Base-by-base conservation (phyloP, 805 yeast genomes). In the Starmerella apicola region DNA sequence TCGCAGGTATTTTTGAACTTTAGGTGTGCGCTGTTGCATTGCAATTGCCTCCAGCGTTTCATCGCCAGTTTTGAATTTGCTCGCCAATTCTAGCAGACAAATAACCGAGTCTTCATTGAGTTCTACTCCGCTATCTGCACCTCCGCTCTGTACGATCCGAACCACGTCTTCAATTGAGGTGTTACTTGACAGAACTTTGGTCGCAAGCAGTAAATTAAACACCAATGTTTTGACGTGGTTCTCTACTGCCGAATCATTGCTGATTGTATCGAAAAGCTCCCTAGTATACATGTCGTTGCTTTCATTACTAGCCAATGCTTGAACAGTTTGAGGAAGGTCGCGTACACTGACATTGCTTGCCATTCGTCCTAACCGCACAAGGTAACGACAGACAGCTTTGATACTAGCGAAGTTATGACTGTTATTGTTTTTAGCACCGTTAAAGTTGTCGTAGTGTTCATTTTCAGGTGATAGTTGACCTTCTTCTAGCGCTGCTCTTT, bases 291-390 rank as follows among this genome's bases (percentile, higher is more conserved):
- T 35, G 21, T 23, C n/a, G 13, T 36, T 34, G 8, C 25, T 35
- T 15, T 19, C 34, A n/a, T 29, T 22, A 8, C 25, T 19, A 3
- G 33, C 24, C 6, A 56, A 37, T 3, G 51, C 46, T 5, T 32
- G 30, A 5, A 51, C 37, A 4, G 53, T 38, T 10, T 36, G 41
- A 3, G 58, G 56, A 7, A 58, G 42, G 16, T 54, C 48, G 20
- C 32, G 19, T 6, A 50, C 27, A 9, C 37, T 17, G 4, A 56
- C 32, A 9, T 33, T 23, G 5, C 43, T 34, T 1, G 54, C 54
- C 15, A 43, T 36, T 7, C 50, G 39, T 3, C 51, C 42, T 27
- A 57, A 42, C 3, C 53, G 42, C 19, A 41, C 47, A 2, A 55
- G 29, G 34, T 53, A 39, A 12, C 51, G 38, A 28, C 53, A 41